A percentile compares a stretch with the other conserved stretches of the same genome.
phyloP scores from a whole-genome alignment of 2,329 filamentous ascomycete species.

The Trichophyton benhamiae region DNA sequence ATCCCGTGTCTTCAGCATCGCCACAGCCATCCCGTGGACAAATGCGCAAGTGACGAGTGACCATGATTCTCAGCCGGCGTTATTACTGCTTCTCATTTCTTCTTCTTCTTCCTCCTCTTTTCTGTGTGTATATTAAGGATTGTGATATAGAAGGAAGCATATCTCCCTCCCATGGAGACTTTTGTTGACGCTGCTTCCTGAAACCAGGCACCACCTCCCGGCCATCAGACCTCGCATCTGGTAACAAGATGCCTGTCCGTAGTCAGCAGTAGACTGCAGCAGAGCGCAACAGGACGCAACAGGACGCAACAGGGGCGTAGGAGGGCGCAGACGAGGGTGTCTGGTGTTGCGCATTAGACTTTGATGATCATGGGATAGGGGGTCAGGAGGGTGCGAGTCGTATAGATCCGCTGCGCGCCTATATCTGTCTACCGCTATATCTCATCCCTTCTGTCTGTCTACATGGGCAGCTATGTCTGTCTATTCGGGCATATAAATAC shows the following conservation, averaged over 20 bases:
- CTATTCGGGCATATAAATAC: not conserved
- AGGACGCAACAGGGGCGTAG: not conserved
- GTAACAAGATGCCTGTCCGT: not conserved
- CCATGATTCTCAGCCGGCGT: conserved; percentile 1
- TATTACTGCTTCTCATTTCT: not conserved
- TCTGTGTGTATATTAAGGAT: not conserved
- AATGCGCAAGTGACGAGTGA: not conserved
- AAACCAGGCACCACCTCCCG: not conserved
- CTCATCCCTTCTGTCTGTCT: not conserved
- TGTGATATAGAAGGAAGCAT: not conserved
- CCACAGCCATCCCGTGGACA: not conserved
- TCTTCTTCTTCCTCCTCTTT: too few species aligned
- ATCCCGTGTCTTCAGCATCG: not conserved
- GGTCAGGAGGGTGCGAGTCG: not conserved
- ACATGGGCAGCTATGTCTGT: not conserved
- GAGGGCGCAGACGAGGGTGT: not conserved
- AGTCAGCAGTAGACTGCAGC: not conserved
- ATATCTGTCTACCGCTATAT: not conserved
- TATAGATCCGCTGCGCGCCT: not conserved
- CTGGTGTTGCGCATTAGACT: conserved; percentile 3
- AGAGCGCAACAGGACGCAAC: not conserved
- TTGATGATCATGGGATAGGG: conserved; percentile 1
- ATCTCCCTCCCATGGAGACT: not conserved
- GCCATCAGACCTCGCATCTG: not conserved
- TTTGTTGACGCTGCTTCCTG: not conserved